Base-by-base conservation (phyloP, 176 grass and related monocot species). In the Bothriochloa decipiens region DNA sequence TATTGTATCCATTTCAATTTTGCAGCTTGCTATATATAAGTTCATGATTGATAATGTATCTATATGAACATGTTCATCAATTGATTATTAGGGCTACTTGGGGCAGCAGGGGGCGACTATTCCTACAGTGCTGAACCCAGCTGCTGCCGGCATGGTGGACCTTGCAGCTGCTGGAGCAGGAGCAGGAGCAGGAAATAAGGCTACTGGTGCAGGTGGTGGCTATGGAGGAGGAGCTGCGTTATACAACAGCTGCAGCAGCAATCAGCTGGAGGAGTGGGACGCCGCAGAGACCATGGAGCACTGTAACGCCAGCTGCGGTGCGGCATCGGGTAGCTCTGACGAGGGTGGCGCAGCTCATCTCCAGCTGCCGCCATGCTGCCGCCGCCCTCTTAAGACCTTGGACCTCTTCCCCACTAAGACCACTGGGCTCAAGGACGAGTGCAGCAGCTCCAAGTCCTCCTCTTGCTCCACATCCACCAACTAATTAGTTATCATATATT, bases 401-500 rank as follows among this genome's bases (percentile, higher is more conserved):
- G 92, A 98, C 13, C 91, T 98, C 66, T 98, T 98, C 80, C 95
- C 95, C 11, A 93, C 90, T 12, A 93, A 84, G 82, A 93, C 89
- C 91, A 93, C 82, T 29, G 87, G 95, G 1, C 87, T 98, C 61
- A 95, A 67, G 79, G 95, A 98, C 13, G 92, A 98, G 32, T 95
- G 87, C 78, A 95, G 85, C 87, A 91, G 92, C 74, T 98, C 95
- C 83, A 95, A 98, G 75, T 98, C 91, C 46, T 95, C 95, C 5
- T 93, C 95, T 43, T 94, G 95, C 84, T 95, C 95, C 64, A 95
- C 95, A 57, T 98, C 95, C 63, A 98, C 95, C 52, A 98, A 92
- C 57, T 94, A 88, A 81, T 68, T 61, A 61, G n/a, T 61, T 22
- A 0, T 14, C 2, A 70, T 32, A 32, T 32, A 32, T 23, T 42